phyloP scores from a whole-genome alignment of 495 filamentous ascomycete genomes.

The Emericellopsis terricola region DNA sequence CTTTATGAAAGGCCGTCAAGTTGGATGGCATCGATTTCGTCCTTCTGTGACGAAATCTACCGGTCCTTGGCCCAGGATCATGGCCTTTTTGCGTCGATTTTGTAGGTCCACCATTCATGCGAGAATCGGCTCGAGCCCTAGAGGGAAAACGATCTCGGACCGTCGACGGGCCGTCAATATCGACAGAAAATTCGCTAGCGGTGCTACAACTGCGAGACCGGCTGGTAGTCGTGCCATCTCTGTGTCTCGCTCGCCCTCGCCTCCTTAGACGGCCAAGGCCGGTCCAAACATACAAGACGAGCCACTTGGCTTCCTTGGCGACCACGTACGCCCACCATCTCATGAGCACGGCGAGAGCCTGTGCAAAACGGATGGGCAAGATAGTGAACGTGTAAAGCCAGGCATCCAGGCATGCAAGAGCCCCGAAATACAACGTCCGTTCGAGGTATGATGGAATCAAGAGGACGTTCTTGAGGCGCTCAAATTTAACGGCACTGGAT shows the following conservation, averaged over 20 bases:
- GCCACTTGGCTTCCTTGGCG: constrained; percentile 42
- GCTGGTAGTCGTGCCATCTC: constrained; percentile 11
- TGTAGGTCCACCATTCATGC: constrained; percentile 2
- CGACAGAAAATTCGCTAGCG: constrained; percentile 4
- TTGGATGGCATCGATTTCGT: constrained; percentile 72
- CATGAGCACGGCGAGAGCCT: constrained; percentile 57
- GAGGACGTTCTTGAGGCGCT: constrained; percentile 81
- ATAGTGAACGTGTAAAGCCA: constrained; percentile 97
- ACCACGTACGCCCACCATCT: constrained; percentile 54
- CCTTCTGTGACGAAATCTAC: constrained; percentile 42
- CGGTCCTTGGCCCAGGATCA: constrained; percentile 6
- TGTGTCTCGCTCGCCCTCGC: constrained; percentile 27
- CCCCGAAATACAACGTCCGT: constrained; percentile 69
- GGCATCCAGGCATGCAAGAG: constrained; percentile 81
- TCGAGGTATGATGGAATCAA: constrained; percentile 71
- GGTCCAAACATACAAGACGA: constrained; percentile 53
- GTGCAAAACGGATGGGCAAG: constrained; percentile 74
- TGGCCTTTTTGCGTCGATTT: neutral
- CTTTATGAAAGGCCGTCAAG: constrained; percentile 75
- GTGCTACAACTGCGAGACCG: constrained; percentile 17
- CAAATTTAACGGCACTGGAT: constrained; percentile 88
- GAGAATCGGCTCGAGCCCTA: constrained; percentile 1
- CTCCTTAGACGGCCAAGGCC: constrained; percentile 49
- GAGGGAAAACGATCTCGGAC: neutral
- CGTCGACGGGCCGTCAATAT: neutral